Evolutionary conservation across 2,329 filamentous ascomycete genomes (phyloP).

Genomic region (Lachnellula hyalina): DNA sequence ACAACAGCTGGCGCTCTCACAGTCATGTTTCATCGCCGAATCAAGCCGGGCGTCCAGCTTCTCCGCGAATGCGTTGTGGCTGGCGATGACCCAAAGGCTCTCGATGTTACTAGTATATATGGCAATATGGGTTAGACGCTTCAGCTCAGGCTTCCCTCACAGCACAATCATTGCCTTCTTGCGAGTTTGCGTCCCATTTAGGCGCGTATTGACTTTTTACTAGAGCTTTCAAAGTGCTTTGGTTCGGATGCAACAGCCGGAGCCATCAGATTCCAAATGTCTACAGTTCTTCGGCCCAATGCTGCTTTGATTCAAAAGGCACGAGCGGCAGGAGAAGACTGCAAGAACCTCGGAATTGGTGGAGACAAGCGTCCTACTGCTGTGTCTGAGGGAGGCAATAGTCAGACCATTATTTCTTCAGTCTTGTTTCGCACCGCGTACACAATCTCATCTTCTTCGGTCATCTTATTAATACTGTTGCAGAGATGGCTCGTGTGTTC

Average conservation of each 20-base stretch:
- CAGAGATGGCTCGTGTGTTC: constrained; percentile 21
- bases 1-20: constrained; percentile 46
- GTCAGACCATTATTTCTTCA: constrained; percentile 2
- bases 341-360: constrained; percentile 12
- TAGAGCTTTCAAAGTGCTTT: constrained; percentile 5
- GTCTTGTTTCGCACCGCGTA: constrained; percentile 2
- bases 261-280: constrained; percentile 16
- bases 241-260: constrained; percentile 48
- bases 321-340: constrained; percentile 28
- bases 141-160: neutral
- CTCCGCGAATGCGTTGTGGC: constrained; percentile 40
- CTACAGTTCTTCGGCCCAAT: constrained; percentile 32
- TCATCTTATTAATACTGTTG: constrained; percentile 4
- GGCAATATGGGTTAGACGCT: neutral
- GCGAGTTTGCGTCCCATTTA: neutral
- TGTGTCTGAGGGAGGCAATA: neutral
- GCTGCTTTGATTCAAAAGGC: constrained; percentile 31
- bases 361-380: constrained; percentile 2
- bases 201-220: neutral
- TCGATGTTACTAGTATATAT: neutral
- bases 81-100: constrained; percentile 38
- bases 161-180: neutral
- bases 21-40: constrained; percentile 29
- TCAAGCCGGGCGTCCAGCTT: constrained; percentile 32
- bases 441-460: neutral